Conservation (phyloP, 2,329 filamentous ascomycete species). For the Penicillium sp. region DNA sequence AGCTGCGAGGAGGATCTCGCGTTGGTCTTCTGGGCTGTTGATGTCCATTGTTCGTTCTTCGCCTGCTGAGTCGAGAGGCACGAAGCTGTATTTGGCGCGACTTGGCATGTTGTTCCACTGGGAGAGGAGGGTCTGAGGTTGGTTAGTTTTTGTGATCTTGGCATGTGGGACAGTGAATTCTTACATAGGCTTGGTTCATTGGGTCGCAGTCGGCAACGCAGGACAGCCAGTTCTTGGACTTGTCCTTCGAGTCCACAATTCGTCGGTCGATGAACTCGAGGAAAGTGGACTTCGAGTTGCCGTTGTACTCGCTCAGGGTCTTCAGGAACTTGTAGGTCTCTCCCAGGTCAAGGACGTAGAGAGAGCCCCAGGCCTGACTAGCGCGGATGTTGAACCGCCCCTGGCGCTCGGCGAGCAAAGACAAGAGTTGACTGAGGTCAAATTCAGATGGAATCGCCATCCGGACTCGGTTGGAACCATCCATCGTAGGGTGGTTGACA, state of each 20-base stretch:
- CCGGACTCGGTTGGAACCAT: slow-evolving; percentile 37
- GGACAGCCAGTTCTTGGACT: slow-evolving; percentile 46
- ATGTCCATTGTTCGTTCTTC: slow-evolving; percentile 44
- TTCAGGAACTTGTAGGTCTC: slow-evolving; percentile 45
- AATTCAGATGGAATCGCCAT: slow-evolving; percentile 45
- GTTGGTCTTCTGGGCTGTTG: slow-evolving; percentile 35
- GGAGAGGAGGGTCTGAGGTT: slow-evolving; percentile 41
- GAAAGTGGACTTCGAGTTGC: slow-evolving; percentile 41
- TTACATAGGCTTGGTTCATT: slow-evolving; percentile 43
- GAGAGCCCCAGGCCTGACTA: slow-evolving; percentile 43
- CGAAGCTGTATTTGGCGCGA: slow-evolving; percentile 46
- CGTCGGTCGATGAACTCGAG: slow-evolving; percentile 47
- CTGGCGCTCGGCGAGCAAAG: slow-evolving; percentile 40
- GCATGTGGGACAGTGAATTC: slow-evolving; percentile 15
- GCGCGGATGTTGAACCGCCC: slow-evolving; percentile 47
- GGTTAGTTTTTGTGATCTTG: neutral
- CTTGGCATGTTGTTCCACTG: slow-evolving; percentile 50
- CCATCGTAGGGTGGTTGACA: slow-evolving; percentile 43
- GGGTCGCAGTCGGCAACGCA: slow-evolving; percentile 45
- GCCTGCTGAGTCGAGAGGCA: slow-evolving; percentile 30
- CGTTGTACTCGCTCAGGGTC: slow-evolving; percentile 39
- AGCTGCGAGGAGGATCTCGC: slow-evolving; percentile 45
- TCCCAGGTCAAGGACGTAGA: slow-evolving; percentile 45
- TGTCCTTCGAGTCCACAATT: slow-evolving; percentile 46
- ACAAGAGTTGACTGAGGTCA: slow-evolving; percentile 39